These are phyloP conservation scores for Atkinsonella texensis DNA, from an alignment of 2,329 filamentous ascomycete species.

Conservation along the genomic window DNA sequence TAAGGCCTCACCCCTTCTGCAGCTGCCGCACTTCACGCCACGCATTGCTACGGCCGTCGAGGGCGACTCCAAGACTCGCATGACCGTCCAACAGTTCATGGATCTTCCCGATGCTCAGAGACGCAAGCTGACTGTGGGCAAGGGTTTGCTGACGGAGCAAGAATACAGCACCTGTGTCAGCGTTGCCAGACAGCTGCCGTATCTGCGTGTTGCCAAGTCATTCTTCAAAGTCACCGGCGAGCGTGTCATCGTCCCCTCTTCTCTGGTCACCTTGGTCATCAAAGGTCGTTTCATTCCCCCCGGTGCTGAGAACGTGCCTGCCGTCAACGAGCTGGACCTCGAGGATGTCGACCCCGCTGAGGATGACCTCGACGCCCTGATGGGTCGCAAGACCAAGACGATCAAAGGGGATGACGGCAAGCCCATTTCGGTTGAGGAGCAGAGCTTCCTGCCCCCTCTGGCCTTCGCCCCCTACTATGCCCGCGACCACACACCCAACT, in stretches of 20 bases:
- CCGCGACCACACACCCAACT: constrained; percentile 78
- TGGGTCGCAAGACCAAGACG: constrained; percentile 61
- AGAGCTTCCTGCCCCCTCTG: constrained; percentile 67
- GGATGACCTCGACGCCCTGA: constrained; percentile 76
- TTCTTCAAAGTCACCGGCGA: constrained; percentile 99
- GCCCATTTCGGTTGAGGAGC: constrained; percentile 42
- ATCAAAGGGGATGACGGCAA: constrained; percentile 51
- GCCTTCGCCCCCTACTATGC: constrained; percentile 83
- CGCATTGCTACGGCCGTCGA: constrained; percentile 55
- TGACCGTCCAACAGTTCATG: constrained; percentile 84
- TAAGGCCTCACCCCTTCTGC: constrained; percentile 73
- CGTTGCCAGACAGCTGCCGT: constrained; percentile 75
- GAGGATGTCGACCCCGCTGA: constrained; percentile 89
- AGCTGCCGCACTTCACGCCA: constrained; percentile 77
- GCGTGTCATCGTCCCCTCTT: constrained; percentile 81
- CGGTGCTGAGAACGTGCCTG: constrained; percentile 62
- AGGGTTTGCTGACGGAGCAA: constrained; percentile 56
- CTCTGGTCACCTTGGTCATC: constrained; percentile 85
- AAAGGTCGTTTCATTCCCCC: constrained; percentile 92
- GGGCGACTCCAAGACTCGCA: constrained; percentile 60
- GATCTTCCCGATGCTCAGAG: constrained; percentile 63
- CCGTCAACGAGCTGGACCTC: constrained; percentile 65
- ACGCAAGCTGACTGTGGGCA: constrained; percentile 56
- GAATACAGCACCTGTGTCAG: constrained; percentile 66
- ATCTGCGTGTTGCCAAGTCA: constrained; percentile 74